Evolutionary conservation across 148 eudicot species (phyloP).

Genomic region (Rhododendron molle): DNA sequence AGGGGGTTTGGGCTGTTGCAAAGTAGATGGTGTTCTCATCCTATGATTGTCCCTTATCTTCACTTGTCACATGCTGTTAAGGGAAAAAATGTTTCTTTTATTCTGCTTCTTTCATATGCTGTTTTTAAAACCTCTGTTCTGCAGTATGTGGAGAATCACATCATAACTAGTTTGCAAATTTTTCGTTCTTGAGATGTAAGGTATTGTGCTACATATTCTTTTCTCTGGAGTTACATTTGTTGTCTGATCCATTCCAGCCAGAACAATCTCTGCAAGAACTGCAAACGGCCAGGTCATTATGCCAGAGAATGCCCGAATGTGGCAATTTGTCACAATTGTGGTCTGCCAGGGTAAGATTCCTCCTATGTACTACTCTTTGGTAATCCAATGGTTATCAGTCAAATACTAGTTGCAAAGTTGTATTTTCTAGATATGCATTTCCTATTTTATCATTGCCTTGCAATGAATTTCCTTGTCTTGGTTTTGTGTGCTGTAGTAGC

Average conservation of each 20-base stretch:
- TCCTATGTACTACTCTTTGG: not conserved
- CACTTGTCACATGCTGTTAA: not conserved
- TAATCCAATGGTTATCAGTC: not conserved
- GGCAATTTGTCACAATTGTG: constrained; percentile 81
- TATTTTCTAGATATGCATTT: not conserved
- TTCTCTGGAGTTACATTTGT: not conserved
- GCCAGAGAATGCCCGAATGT: constrained; percentile 85
- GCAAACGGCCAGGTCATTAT: constrained; percentile 77
- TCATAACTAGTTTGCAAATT: not conserved
- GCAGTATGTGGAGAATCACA: constrained; percentile 5
- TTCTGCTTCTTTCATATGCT: constrained; percentile 3
- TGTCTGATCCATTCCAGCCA: constrained; percentile 39
- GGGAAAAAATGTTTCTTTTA: not conserved
- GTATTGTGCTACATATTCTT: not conserved
- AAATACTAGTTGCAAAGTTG: not conserved
- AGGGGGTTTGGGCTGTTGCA: not conserved
- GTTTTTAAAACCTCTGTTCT: not conserved
- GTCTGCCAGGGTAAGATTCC: constrained; percentile 73
- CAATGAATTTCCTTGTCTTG: not conserved
- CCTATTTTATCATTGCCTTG: not conserved
- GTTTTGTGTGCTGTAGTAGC: not conserved
- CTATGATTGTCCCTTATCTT: not conserved
- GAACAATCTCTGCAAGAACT: constrained; percentile 69
- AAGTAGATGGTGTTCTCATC: not conserved
- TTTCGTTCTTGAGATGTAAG: not conserved